Conservation (phyloP, 352 stramenopile species). For the Phytopythium mirpurense region DNA sequence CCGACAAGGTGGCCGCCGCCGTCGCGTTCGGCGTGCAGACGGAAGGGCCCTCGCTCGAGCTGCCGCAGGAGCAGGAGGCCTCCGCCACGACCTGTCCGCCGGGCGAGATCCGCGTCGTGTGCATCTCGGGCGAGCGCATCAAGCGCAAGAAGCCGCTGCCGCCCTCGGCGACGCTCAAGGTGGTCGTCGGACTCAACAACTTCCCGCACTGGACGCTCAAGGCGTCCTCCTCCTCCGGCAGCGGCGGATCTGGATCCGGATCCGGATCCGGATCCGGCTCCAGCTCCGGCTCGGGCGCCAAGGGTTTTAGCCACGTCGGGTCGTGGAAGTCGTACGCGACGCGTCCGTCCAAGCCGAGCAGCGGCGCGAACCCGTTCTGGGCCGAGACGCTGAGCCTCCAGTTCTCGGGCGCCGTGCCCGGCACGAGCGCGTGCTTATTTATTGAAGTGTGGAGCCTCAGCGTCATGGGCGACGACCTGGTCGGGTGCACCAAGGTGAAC, state of each 20-base stretch:
- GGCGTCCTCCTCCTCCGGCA: conserved; percentile 10
- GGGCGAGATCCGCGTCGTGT: conserved; percentile 77
- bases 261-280: conserved; percentile 13
- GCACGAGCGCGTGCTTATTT: conserved; percentile 65
- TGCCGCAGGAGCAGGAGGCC: conserved; percentile 60
- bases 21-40: conserved; percentile 69
- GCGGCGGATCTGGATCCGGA: conserved; percentile 14
- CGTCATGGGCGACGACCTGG: conserved; percentile 75
- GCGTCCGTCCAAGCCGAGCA: conserved; percentile 43
- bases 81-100: conserved; percentile 61
- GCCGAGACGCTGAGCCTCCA: conserved; percentile 72
- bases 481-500: conserved; percentile 76
- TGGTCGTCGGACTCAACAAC: conserved; percentile 64
- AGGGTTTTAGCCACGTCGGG: conserved; percentile 44
- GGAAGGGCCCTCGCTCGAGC: conserved; percentile 46
- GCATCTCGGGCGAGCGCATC: conserved; percentile 53
- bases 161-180: conserved; percentile 37
- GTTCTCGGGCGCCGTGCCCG: conserved; percentile 71
- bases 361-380: conserved; percentile 57
- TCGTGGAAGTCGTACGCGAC: conserved; percentile 68
- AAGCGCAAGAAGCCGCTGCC: conserved; percentile 45
- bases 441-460: conserved; percentile 72
- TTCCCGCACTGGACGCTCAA: conserved; percentile 69
- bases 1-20: conserved; percentile 71
- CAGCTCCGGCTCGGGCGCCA: conserved; percentile 14